phyloP scores from a whole-genome alignment of 2,329 filamentous ascomycete species.

The Pseudovirgaria hyperparasitica region DNA sequence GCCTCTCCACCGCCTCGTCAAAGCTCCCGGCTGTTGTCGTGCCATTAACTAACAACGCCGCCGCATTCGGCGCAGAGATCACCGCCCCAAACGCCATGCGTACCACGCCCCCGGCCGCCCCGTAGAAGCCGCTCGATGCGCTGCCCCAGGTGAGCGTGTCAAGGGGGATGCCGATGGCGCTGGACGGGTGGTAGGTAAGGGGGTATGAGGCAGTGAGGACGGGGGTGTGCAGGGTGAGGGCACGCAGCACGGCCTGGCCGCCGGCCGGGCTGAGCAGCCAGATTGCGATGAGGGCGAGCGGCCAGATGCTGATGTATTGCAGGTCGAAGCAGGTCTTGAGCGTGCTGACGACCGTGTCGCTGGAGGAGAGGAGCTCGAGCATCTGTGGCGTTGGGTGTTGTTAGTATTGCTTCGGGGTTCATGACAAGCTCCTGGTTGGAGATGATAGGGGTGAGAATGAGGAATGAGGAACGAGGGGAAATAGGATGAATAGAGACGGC shows the following conservation, averaged over 20 bases:
- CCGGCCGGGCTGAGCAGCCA: background rate
- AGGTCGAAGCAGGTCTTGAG: background rate
- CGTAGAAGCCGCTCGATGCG: too few relatives aligned
- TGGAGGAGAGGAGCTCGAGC: background rate
- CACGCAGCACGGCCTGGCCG: background rate
- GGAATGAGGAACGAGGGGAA: too few relatives aligned
- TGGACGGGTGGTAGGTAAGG: background rate
- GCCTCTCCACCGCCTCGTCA: background rate
- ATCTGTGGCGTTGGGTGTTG: background rate
- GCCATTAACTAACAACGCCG: background rate
- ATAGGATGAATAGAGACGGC: too few relatives aligned
- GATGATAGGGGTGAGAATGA: too few relatives aligned
- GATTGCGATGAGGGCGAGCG: background rate
- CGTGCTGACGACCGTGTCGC: slow-evolving; percentile 1
- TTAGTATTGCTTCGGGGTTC: too few relatives aligned
- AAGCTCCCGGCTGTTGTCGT: background rate
- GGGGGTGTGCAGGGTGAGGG: background rate
- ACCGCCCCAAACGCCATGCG: background rate
- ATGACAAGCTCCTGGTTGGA: too few relatives aligned
- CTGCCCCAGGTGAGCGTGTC: too few relatives aligned
- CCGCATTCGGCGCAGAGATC: background rate
- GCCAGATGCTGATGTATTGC: background rate
- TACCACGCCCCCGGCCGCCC: too few relatives aligned
- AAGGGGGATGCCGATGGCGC: too few relatives aligned
- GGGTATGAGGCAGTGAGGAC: background rate